Base-by-base conservation (phyloP, 164 flowering plant species). In the Stephania cephalantha region DNA sequence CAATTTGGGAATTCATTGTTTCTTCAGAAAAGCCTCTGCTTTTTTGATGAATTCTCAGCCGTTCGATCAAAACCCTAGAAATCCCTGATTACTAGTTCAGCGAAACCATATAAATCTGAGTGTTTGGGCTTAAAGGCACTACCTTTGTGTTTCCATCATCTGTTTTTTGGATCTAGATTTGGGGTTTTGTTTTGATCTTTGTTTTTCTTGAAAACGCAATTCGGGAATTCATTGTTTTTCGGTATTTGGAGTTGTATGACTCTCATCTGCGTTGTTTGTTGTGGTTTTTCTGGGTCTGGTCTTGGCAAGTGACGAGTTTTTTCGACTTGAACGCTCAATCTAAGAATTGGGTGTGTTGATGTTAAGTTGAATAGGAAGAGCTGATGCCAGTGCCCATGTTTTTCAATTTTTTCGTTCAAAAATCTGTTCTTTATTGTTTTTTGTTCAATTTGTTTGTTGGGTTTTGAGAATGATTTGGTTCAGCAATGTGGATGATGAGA, bases 281-380 rank as follows among this genome's bases (percentile, higher is more conserved):
- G 9, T 9, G 18, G 7, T 5, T n/a, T n/a, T 2, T 52, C 18
- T 48, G 17, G 10, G 17, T 30, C 3, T 30, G 8, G 8, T 2
- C 48, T 9, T 68, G 69, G 74, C 74, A 76, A 50, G 71, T 76
- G 74, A 76, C 48, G 78, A 76, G 13, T 35, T 71, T 22, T 71
- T 44, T 64, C 70, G 42, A 76, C 64, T 48, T 76, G 78, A 76
- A 31, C 50, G 64, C 73, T 18, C 70, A 70, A 76, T 70, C 31
- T 13, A 58, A 1, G 73, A 45, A 70, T 76, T 76, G 78, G 69
- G 78, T 63, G 46, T 76, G 15, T 45, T 76, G 74, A 71, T 71
- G 9, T 46, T 63, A 29, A 71, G 73, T 76, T 71, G 63, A 71
- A 76, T 76, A 76, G 78, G 78, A 76, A 76, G 73, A 76, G 50